A percentile compares a stretch with the other conserved stretches of the same genome.
These are phyloP conservation scores for Rhynchospora pubera DNA, from an alignment of 176 grass and related monocot species.

Conservation along the genomic window DNA sequence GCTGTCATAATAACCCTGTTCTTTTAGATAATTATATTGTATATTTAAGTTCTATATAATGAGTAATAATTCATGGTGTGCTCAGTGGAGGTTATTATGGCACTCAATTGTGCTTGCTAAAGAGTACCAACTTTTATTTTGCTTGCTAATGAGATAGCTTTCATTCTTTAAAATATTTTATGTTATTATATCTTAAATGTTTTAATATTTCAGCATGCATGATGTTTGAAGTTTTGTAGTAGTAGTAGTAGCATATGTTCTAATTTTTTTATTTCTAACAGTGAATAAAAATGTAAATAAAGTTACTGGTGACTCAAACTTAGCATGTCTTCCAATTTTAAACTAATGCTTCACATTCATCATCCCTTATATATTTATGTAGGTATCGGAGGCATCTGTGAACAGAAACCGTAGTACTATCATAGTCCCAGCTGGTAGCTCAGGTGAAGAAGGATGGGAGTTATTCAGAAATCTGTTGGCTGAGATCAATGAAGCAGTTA, in stretches of 20 bases:
- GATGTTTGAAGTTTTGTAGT: not conserved
- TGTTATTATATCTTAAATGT: not conserved
- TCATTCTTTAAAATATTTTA: not conserved
- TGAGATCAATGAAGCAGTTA: slow-evolving; percentile 81
- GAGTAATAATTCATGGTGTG: slow-evolving; percentile 1
- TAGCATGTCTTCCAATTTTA: not conserved
- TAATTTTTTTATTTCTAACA: not conserved
- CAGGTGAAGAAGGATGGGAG: slow-evolving; percentile 98
- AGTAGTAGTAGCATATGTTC: not conserved
- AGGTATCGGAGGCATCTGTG: slow-evolving; percentile 94
- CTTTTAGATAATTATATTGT: not conserved
- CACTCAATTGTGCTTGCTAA: not conserved
- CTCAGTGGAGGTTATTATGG: not conserved
- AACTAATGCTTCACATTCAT: not conserved
- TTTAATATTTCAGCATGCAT: not conserved
- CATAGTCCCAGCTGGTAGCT: slow-evolving; percentile 87
- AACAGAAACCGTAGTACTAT: slow-evolving; percentile 98
- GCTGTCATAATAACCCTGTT: not conserved
- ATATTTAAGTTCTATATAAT: not conserved
- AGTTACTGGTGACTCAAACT: not conserved
- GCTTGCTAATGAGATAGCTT: not conserved
- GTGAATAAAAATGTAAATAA: not conserved
- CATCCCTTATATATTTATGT: not conserved
- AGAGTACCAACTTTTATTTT: not conserved
- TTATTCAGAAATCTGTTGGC: slow-evolving; percentile 83